Conservation (phyloP, 2,329 filamentous ascomycete species). For the Fusarium incarnatum region DNA sequence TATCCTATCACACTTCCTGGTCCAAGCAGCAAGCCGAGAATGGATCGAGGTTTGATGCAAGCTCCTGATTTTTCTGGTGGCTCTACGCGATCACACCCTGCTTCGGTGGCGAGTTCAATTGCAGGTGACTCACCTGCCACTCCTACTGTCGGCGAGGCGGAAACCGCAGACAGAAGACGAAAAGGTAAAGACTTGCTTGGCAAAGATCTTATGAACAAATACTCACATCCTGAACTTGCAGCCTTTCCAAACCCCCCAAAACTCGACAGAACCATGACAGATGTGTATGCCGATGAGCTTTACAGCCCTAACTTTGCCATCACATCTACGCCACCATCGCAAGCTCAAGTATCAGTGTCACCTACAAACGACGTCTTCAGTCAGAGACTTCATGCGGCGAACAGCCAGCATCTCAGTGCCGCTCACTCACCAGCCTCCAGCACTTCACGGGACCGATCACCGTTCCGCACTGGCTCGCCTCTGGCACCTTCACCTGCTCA, state of each 20-base stretch:
- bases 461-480: slow-evolving; percentile 80
- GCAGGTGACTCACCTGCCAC: slow-evolving; percentile 71
- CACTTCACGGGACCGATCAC: slow-evolving; percentile 76
- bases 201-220: slow-evolving; percentile 17
- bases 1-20: slow-evolving; percentile 57
- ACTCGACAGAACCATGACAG: slow-evolving; percentile 86
- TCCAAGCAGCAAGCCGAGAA: slow-evolving; percentile 52
- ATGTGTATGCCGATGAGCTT: slow-evolving; percentile 85
- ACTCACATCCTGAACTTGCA: slow-evolving; percentile 70
- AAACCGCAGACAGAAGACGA: slow-evolving; percentile 61
- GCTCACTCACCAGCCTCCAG: slow-evolving; percentile 62
- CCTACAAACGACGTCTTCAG: slow-evolving; percentile 71
- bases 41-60: slow-evolving; percentile 58
- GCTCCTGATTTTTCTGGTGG: slow-evolving; percentile 59
- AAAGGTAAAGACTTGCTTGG: slow-evolving; percentile 60
- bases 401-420: slow-evolving; percentile 76
- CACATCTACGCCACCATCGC: slow-evolving; percentile 65
- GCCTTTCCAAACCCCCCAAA: slow-evolving; percentile 73
- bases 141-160: slow-evolving; percentile 63
- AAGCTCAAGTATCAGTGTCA: slow-evolving; percentile 61
- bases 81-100: slow-evolving; percentile 60
- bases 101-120: slow-evolving; percentile 68
- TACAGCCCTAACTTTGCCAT: slow-evolving; percentile 78
- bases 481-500: slow-evolving; percentile 62
- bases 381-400: slow-evolving; percentile 82